Percentiles rank a stretch among this genome's conserved stretches.
Evolutionary conservation across 2,329 filamentous ascomycete genomes (phyloP).

Genomic region (Tolypocladium sp.): DNA sequence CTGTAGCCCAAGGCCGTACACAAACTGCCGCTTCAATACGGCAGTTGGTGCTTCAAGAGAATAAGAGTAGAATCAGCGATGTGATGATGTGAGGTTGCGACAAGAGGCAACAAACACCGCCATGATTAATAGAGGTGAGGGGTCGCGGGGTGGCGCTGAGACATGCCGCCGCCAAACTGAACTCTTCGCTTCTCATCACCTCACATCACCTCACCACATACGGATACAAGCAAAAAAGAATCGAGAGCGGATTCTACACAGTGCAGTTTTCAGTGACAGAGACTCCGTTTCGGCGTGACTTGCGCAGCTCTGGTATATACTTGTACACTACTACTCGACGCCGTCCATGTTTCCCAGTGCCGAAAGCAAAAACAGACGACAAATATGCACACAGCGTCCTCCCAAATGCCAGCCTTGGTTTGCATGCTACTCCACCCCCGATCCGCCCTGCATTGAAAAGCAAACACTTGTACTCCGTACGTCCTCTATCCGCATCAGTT

Average conservation of each 20-base stretch:
- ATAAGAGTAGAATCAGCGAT: neutral
- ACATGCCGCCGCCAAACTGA: neutral
- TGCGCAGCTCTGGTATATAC: neutral
- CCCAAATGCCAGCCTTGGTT: neutral
- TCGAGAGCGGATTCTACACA: too few relatives aligned
- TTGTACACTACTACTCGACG: neutral
- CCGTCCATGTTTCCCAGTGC: neutral
- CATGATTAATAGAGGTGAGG: neutral
- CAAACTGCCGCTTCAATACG: neutral
- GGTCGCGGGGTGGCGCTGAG: neutral
- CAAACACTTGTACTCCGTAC: slow-evolving; percentile 6
- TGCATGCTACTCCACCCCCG: neutral
- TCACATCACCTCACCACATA: too few relatives aligned
- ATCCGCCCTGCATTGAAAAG: neutral
- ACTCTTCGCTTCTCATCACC: neutral
- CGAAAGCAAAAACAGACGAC: neutral
- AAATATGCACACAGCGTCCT: neutral
- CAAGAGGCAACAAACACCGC: neutral
- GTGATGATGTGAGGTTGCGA: neutral
- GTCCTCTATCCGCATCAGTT: slow-evolving; percentile 8
- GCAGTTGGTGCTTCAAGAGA: neutral
- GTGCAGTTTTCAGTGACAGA: neutral
- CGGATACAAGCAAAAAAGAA: neutral
- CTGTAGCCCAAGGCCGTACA: too few relatives aligned
- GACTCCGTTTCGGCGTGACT: neutral